Conservation (phyloP, 202 grass and related monocot species). For the Tripidium arundinaceum region DNA sequence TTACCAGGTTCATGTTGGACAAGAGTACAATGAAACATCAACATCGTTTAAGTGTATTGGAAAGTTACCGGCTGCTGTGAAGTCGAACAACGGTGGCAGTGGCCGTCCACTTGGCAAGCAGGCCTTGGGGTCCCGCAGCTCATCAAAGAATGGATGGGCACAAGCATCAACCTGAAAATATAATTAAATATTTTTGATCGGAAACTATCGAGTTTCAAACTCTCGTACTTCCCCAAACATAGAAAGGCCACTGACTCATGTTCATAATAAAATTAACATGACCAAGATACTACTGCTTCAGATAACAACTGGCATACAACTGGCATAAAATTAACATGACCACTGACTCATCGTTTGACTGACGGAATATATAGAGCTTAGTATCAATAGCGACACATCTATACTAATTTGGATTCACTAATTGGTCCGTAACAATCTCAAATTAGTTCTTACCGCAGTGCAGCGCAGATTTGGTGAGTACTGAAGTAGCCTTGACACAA, state of each 20-base stretch:
- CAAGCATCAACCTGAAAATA: slow-evolving; percentile 68
- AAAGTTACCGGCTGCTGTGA: slow-evolving; percentile 49
- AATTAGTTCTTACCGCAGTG: slow-evolving; percentile 64
- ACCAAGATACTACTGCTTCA: not conserved
- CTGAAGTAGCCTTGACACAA: slow-evolving; percentile 77
- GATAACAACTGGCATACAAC: not conserved
- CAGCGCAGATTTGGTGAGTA: slow-evolving; percentile 86
- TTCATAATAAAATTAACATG: not conserved
- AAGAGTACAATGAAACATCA: not conserved
- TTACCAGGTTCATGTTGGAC: slow-evolving; percentile 26
- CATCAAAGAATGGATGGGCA: slow-evolving; percentile 94
- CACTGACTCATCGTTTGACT: too few relatives aligned
- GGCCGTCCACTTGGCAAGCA: slow-evolving; percentile 63
- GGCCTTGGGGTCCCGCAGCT: slow-evolving; percentile 62
- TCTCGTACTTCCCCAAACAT: not conserved
- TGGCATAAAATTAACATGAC: not conserved
- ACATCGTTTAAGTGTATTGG: not conserved
- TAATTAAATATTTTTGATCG: slow-evolving; percentile 22
- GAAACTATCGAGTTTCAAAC: not conserved
- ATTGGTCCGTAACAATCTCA: slow-evolving; percentile 3
- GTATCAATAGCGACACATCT: not conserved
- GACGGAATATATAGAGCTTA: not conserved
- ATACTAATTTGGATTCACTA: not conserved
- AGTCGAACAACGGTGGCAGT: slow-evolving; percentile 65
- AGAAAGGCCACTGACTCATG: not conserved